phyloP scores from a whole-genome alignment of 2,329 filamentous ascomycete species.

The Didymella exigua region DNA sequence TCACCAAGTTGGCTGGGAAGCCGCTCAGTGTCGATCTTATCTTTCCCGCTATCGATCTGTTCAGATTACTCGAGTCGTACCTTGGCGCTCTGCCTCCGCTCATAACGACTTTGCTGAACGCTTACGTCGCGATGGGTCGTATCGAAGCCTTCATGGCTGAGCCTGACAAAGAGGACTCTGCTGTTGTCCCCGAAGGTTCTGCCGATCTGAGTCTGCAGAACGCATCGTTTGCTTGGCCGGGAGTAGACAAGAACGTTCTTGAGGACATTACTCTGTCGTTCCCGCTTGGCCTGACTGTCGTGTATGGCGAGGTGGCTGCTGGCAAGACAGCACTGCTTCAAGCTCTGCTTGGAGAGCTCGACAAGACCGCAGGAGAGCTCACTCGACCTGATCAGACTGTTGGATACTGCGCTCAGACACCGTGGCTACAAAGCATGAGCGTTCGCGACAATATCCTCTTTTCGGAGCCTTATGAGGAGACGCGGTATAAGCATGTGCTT shows the following conservation, averaged over 20 bases:
- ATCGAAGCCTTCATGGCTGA: slow-evolving; percentile 88
- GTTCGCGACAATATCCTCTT: slow-evolving; percentile 73
- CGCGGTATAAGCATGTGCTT: slow-evolving; percentile 70
- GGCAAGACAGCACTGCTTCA: slow-evolving; percentile 68
- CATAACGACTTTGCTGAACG: slow-evolving; percentile 78
- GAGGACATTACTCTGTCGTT: slow-evolving; percentile 61
- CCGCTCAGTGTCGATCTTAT: slow-evolving; percentile 79
- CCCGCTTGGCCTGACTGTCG: slow-evolving; percentile 62
- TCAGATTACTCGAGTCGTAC: slow-evolving; percentile 73
- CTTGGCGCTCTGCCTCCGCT: slow-evolving; percentile 76
- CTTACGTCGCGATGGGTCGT: slow-evolving; percentile 78
- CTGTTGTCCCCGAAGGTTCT: slow-evolving; percentile 46
- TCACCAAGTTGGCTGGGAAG: slow-evolving; percentile 71
- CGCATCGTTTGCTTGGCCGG: slow-evolving; percentile 82
- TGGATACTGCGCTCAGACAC: slow-evolving; percentile 69
- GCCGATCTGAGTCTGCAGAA: slow-evolving; percentile 58
- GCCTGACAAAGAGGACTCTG: slow-evolving; percentile 70
- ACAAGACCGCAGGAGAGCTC: slow-evolving; percentile 58
- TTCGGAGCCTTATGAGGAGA: slow-evolving; percentile 69
- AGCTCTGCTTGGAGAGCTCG: slow-evolving; percentile 64
- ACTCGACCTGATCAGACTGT: slow-evolving; percentile 62
- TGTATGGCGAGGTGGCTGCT: slow-evolving; percentile 67
- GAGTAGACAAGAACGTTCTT: slow-evolving; percentile 62
- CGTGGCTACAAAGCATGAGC: slow-evolving; percentile 73
- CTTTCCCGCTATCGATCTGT: slow-evolving; percentile 84